phyloP scores from a whole-genome alignment of 139 green algal species.

The Chlorella sorokiniana region DNA sequence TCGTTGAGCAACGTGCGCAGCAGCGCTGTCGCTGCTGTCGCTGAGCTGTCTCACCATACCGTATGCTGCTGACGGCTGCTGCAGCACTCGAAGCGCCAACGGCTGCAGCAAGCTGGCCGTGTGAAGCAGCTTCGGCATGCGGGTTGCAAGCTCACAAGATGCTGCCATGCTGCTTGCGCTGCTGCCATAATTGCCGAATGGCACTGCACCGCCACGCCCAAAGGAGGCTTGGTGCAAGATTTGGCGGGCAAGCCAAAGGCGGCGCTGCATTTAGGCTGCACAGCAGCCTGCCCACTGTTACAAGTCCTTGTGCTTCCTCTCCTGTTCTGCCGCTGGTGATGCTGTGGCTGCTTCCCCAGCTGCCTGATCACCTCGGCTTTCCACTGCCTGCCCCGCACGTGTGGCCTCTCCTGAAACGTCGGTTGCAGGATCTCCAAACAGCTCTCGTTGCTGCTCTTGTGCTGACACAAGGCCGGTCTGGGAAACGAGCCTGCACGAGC shows the following conservation, averaged over 20 bases:
- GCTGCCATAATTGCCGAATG: too few relatives aligned
- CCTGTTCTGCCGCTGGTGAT: not conserved
- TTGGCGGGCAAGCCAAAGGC: too few relatives aligned
- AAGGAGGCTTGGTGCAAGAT: too few relatives aligned
- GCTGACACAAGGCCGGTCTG: constrained; percentile 46
- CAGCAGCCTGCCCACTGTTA: not conserved
- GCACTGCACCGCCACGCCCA: too few relatives aligned
- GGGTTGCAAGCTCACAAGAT: too few relatives aligned
- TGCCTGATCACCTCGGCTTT: not conserved
- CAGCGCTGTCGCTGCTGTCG: not conserved
- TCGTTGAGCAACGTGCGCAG: not conserved
- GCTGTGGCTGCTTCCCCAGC: not conserved
- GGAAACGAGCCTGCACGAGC: constrained; percentile 44
- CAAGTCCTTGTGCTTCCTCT: not conserved
- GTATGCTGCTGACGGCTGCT: not conserved
- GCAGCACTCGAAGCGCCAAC: too few relatives aligned
- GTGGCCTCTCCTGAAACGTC: too few relatives aligned
- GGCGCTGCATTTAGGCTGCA: too few relatives aligned
- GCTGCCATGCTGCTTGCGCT: too few relatives aligned
- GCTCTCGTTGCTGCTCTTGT: constrained; percentile 45
- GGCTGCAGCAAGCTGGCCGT: too few relatives aligned
- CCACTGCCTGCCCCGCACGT: not conserved
- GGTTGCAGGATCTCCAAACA: constrained; percentile 21
- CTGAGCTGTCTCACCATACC: too few relatives aligned
- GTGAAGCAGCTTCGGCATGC: too few relatives aligned